Percentiles rank a stretch among this genome's conserved stretches.
Evolutionary conservation across 2,329 filamentous ascomycete genomes (phyloP).

Genomic region (Microcera coccophila): DNA sequence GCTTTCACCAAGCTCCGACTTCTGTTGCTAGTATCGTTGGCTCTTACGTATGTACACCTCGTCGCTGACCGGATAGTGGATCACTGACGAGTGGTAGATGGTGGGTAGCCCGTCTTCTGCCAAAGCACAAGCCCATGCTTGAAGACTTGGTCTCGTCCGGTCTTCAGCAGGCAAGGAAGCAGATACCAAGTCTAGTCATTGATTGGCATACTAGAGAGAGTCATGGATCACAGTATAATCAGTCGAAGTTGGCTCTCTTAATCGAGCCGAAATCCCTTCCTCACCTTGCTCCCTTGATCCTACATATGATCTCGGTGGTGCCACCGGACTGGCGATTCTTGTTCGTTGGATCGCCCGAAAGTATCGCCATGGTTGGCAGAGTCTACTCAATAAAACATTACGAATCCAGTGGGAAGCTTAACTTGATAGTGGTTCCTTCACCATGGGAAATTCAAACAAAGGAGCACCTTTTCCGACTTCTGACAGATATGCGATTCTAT

Average conservation of each 20-base stretch:
- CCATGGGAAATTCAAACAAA: conserved; percentile 45
- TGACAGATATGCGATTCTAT: conserved; percentile 52
- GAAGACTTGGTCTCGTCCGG: conserved; percentile 35
- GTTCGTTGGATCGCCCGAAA: conserved; percentile 49
- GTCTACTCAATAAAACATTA: conserved; percentile 47
- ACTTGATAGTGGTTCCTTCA: conserved; percentile 46
- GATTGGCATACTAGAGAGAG: conserved; percentile 35
- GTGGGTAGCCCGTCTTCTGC: conserved; percentile 43
- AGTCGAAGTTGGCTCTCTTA: conserved; percentile 50
- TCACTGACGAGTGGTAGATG: conserved; percentile 34
- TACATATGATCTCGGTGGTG: conserved; percentile 51
- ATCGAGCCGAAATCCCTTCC: conserved; percentile 47
- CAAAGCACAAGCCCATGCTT: conserved; percentile 42
- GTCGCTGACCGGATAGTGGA: background rate
- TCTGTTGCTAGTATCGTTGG: conserved; percentile 33
- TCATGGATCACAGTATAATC: conserved; percentile 39
- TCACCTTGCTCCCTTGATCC: conserved; percentile 46
- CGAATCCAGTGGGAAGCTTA: conserved; percentile 48
- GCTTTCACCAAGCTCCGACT: conserved; percentile 34
- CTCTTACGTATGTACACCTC: conserved; percentile 34
- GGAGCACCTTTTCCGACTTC: conserved; percentile 45
- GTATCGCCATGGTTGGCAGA: conserved; percentile 42
- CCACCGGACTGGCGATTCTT: conserved; percentile 53
- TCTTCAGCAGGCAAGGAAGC: conserved; percentile 39
- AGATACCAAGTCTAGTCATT: conserved; percentile 38